phyloP scores from a whole-genome alignment of 805 yeast genomes.

The Wickerhamiella spandovensis region DNA sequence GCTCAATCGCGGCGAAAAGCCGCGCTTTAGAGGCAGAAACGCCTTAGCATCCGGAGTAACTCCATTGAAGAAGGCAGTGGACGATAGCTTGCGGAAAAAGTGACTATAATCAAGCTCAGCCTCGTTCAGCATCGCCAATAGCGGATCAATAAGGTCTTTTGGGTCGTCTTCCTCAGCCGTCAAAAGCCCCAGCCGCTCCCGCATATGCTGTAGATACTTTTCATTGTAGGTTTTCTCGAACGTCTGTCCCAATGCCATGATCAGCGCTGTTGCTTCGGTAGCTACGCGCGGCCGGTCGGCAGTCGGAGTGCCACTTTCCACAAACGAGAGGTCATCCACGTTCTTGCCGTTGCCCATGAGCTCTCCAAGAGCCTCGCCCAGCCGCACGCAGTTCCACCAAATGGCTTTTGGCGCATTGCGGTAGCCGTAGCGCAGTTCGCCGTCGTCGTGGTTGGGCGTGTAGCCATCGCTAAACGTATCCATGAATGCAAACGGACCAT shows the following conservation, averaged over 20 bases:
- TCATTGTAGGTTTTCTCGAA: slow-evolving; percentile 50
- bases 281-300: slow-evolving; percentile 40
- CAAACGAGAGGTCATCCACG: slow-evolving; percentile 34
- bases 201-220: slow-evolving; percentile 43
- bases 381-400: slow-evolving; percentile 83
- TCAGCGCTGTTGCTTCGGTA: slow-evolving; percentile 48
- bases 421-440: slow-evolving; percentile 55
- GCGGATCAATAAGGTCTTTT: slow-evolving; percentile 36
- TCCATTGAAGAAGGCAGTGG: slow-evolving; percentile 29
- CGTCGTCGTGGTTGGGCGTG: slow-evolving; percentile 87
- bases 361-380: slow-evolving; percentile 76
- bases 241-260: slow-evolving; percentile 49
- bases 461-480: slow-evolving; percentile 69
- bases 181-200: slow-evolving; percentile 55
- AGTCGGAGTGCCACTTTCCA: slow-evolving; percentile 26
- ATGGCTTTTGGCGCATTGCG: slow-evolving; percentile 73
- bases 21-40: slow-evolving; percentile 25
- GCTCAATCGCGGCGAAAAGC: slow-evolving; percentile 21
- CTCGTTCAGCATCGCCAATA: slow-evolving; percentile 45
- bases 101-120: slow-evolving; percentile 67
- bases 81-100: slow-evolving; percentile 57
- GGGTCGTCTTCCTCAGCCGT: slow-evolving; percentile 28
- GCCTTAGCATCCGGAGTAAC: slow-evolving; percentile 19
- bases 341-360: slow-evolving; percentile 59
- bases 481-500: slow-evolving; percentile 89